phyloP scores from a whole-genome alignment of 1,284 basidiomycete species.

The Agaricales sp. region DNA sequence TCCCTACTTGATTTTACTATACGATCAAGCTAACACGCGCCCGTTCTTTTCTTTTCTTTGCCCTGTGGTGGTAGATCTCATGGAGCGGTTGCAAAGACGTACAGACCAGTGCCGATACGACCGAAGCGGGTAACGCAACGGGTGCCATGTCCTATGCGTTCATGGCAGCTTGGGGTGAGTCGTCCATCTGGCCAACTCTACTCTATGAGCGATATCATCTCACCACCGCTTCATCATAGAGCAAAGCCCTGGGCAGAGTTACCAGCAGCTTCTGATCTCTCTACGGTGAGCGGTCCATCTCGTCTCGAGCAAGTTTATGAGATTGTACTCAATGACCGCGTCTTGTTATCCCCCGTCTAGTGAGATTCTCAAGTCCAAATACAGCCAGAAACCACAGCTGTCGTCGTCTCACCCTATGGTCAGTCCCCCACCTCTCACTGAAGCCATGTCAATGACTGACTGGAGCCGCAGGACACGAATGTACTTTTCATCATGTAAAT shows the following conservation, averaged over 20 bases:
- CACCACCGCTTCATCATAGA: constrained; percentile 21
- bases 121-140: constrained; percentile 72
- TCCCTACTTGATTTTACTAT: not conserved
- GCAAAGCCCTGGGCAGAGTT: constrained; percentile 65
- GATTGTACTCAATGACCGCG: not conserved
- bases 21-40: not conserved
- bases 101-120: constrained; percentile 88
- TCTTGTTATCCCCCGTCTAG: constrained; percentile 25
- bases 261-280: constrained; percentile 66
- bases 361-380: constrained; percentile 50
- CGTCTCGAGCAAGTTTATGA: not conserved
- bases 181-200: constrained; percentile 2
- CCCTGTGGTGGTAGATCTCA: constrained; percentile 33
- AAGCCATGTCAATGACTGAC: constrained; percentile 4
- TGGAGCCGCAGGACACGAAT: constrained; percentile 33
- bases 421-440: constrained; percentile 14
- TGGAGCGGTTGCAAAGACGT: constrained; percentile 91
- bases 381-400: constrained; percentile 82
- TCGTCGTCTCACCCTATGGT: constrained; percentile 75
- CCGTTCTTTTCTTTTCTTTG: not conserved
- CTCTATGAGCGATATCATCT: not conserved
- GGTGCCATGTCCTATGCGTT: constrained; percentile 88
- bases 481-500: constrained; percentile 42
- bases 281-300: constrained; percentile 40
- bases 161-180: constrained; percentile 49